Percentiles rank a stretch among this genome's conserved stretches.
Conservation (phyloP, 2,329 filamentous ascomycete species). For the Aspergillus pseudoterreus region DNA sequence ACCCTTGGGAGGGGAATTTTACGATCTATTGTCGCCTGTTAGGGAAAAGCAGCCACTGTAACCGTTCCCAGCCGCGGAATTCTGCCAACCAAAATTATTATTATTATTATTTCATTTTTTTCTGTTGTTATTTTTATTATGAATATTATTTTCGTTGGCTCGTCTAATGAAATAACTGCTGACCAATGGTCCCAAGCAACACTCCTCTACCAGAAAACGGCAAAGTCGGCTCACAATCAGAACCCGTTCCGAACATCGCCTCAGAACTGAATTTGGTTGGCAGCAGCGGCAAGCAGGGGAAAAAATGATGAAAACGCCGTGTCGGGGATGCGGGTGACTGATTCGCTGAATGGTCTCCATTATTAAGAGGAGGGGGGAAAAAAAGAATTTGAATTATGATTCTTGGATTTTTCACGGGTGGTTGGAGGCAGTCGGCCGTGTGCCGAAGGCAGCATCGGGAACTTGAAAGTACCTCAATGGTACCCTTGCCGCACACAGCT, state of each 20-base stretch:
- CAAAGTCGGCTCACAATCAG: slow-evolving; percentile 15
- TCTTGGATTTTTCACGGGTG: slow-evolving; percentile 4
- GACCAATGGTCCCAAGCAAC: slow-evolving; percentile 10
- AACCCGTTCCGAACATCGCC: slow-evolving; percentile 19
- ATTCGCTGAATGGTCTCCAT: slow-evolving; percentile 2
- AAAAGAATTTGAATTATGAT: neutral
- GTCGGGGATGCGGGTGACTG: slow-evolving; percentile 11
- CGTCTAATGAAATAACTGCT: slow-evolving; percentile 5
- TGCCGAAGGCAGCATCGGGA: slow-evolving; percentile 15
- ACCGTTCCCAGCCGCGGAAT: slow-evolving; percentile 5
- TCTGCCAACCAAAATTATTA: neutral
- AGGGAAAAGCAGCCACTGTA: neutral
- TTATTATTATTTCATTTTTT: too few species aligned
- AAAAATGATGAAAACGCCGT: slow-evolving; percentile 15
- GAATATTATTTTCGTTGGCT: slow-evolving; percentile 4
- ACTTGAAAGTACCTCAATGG: slow-evolving; percentile 11
- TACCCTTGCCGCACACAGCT: slow-evolving; percentile 18
- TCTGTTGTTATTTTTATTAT: too few species aligned
- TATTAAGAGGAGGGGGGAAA: neutral
- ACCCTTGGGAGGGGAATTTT: neutral
- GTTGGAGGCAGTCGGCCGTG: slow-evolving; percentile 17
- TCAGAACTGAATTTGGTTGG: slow-evolving; percentile 17
- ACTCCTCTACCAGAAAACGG: slow-evolving; percentile 14
- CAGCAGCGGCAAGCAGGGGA: slow-evolving; percentile 21
- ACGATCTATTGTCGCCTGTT: neutral